Percentiles rank a stretch among this genome's conserved stretches.
Conservation (phyloP, 345 rosid species). For the Pistacia atlantica region DNA sequence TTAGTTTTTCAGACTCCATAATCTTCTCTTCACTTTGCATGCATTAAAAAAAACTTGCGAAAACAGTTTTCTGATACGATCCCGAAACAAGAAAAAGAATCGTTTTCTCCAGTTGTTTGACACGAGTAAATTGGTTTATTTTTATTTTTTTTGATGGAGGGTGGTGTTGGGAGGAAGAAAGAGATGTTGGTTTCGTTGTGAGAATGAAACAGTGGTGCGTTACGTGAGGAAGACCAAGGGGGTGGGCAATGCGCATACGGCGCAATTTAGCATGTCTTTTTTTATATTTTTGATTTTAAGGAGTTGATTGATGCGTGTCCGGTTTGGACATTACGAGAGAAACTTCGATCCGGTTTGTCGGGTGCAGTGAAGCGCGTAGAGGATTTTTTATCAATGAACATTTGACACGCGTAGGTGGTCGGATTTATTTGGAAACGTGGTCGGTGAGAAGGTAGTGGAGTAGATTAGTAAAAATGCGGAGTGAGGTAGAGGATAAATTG, state of each 20-base stretch:
- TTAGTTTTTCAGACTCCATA: slow-evolving; percentile 56
- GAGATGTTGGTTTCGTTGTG: neutral
- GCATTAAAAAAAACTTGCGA: neutral
- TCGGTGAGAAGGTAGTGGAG: too few species aligned
- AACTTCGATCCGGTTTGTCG: slow-evolving; percentile 5
- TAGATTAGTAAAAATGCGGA: neutral
- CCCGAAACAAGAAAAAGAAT: too few species aligned
- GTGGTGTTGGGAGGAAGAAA: neutral
- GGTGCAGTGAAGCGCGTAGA: neutral
- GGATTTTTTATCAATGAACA: fast-evolving
- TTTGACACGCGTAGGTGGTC: neutral
- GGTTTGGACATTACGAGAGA: slow-evolving; percentile 11
- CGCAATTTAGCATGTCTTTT: neutral
- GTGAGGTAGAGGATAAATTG: neutral
- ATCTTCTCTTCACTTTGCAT: slow-evolving; percentile 17
- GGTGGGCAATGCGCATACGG: neutral
- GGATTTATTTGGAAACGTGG: neutral
- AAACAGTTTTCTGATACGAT: too few species aligned
- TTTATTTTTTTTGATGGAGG: neutral
- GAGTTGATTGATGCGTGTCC: neutral
- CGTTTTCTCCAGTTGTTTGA: neutral
- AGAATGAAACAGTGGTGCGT: slow-evolving; percentile 15
- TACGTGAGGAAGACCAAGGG: slow-evolving; percentile 8
- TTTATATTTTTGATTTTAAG: neutral
- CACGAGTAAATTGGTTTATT: too few species aligned